Percentiles rank a stretch among this genome's conserved stretches.
These are phyloP conservation scores for Gonapodya prolifera DNA, from an alignment of 192 early-diverging fungal genomes.

Conservation along the genomic window DNA sequence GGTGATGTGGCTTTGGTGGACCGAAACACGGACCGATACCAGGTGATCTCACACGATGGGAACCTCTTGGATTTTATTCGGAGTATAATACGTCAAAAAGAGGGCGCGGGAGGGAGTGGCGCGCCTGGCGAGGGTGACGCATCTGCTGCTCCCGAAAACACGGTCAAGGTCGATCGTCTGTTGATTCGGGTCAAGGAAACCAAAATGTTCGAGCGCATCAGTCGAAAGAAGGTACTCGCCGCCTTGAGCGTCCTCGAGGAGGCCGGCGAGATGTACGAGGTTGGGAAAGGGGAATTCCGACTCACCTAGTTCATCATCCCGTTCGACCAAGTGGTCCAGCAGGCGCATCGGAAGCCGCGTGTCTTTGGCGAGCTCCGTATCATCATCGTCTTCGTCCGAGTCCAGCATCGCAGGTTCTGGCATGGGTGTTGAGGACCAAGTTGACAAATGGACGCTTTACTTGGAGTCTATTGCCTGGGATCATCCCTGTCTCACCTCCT, in stretches of 20 bases:
- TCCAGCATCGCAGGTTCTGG: not conserved
- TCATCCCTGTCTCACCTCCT: too few relatives aligned
- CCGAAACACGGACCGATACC: not conserved
- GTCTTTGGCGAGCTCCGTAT: not conserved
- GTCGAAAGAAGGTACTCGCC: not conserved
- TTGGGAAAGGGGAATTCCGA: not conserved
- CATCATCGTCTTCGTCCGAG: conserved; percentile 4
- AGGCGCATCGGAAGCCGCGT: not conserved
- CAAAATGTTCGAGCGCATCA: not conserved
- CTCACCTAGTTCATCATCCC: not conserved
- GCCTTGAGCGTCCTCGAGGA: not conserved
- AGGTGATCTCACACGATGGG: not conserved
- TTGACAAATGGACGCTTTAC: too few relatives aligned
- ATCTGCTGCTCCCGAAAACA: not conserved
- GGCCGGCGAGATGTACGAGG: not conserved
- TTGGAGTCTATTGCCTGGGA: too few relatives aligned
- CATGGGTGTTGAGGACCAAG: too few relatives aligned
- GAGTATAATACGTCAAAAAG: too few relatives aligned
- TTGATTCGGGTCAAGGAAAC: not conserved
- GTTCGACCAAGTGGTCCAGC: not conserved
- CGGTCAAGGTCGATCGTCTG: not conserved
- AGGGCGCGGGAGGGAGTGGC: too few relatives aligned
- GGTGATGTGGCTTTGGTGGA: not conserved
- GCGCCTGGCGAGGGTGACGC: not conserved
- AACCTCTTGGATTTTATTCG: not conserved